phyloP scores from a whole-genome alignment of 148 eudicot species.

The Polygonum aviculare region DNA sequence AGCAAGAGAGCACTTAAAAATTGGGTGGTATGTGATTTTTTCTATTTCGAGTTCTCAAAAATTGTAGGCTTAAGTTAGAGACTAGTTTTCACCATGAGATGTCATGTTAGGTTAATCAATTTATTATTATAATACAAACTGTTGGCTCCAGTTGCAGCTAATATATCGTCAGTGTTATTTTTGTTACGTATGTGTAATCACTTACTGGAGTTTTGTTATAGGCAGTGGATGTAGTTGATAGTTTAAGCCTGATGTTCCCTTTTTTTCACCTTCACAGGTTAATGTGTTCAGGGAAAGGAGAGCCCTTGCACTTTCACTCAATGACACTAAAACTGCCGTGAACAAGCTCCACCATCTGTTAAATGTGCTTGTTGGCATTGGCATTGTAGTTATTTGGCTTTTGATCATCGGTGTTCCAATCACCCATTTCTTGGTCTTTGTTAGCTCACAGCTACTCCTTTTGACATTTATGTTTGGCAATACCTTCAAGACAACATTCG shows the following conservation, averaged over 20 bases:
- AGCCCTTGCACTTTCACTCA: slow-evolving; percentile 72
- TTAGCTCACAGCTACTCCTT: slow-evolving; percentile 54
- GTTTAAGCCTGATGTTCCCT: neutral
- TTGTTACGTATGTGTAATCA: neutral
- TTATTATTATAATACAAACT: neutral
- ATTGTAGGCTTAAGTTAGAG: neutral
- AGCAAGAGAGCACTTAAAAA: slow-evolving; percentile 71
- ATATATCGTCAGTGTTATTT: too few relatives aligned
- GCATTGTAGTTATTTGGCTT: slow-evolving; percentile 50
- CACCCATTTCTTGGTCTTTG: slow-evolving; percentile 48
- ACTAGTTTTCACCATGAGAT: neutral
- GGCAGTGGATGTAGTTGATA: neutral
- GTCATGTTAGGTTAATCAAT: neutral
- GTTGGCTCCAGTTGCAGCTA: neutral
- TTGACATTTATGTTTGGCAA: slow-evolving; percentile 58
- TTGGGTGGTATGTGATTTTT: slow-evolving; percentile 57
- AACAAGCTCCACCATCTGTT: slow-evolving; percentile 64
- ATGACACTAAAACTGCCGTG: slow-evolving; percentile 79
- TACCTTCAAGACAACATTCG: slow-evolving; percentile 72
- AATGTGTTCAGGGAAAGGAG: slow-evolving; percentile 64
- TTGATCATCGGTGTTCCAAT: slow-evolving; percentile 50
- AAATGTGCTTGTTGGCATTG: slow-evolving; percentile 38
- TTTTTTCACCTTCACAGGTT: slow-evolving; percentile 28
- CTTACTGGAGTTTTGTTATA: neutral
- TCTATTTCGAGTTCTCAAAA: neutral